Evolutionary conservation across 768 basidiomycete species (phyloP), one percentile per base, ranked within the genome.

Genomic region (Dictyophora rubrovolvata): DNA sequence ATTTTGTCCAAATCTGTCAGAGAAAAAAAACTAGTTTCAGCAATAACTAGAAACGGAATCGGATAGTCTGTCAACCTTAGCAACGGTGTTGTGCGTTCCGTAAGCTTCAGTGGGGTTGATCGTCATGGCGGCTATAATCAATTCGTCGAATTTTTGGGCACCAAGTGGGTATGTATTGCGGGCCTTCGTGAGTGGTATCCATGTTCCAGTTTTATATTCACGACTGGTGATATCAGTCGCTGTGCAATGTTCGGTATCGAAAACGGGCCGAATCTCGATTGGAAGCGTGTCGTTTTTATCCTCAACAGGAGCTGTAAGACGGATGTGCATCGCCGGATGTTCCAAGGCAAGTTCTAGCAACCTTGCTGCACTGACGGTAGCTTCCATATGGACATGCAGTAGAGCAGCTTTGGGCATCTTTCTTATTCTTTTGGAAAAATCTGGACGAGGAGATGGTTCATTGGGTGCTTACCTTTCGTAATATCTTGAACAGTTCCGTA

Each of bases 341-440:
- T 79, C 68, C 22, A 84, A 67, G 1, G 84, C 86, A 11, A 83
- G 71, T 17, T 74, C 66, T 14, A 86, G 71, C 5, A 89, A 72
- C 21, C 74, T 71, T 18, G 71, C 65, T 0, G 74, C 76, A 55
- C 85, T 79, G 21, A 87, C 84, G 0, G 81, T 86, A 18, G 86
- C 83, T 64, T 87, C 86, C n/a, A 90, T 72, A 66, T 90, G 88
- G 0, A 76, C 80, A 63, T 90, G 87, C 14, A 91, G 72, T 3
- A 90, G 74, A 0, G 78, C 86, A 46, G 88, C 89, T 70, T 89
- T 90, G 1, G 88, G 88, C 85, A 90, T 87, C 85, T 86, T 23
- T 28, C 14, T 54, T 36, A 59, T 21, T 2, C 36, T 42, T 18
- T 50, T 47, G n/a, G n/a, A 49, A 18, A 47, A 55, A 52, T 42